Evolutionary conservation across 768 basidiomycete genomes (phyloP).

Genomic region (Suillus variegatus): DNA sequence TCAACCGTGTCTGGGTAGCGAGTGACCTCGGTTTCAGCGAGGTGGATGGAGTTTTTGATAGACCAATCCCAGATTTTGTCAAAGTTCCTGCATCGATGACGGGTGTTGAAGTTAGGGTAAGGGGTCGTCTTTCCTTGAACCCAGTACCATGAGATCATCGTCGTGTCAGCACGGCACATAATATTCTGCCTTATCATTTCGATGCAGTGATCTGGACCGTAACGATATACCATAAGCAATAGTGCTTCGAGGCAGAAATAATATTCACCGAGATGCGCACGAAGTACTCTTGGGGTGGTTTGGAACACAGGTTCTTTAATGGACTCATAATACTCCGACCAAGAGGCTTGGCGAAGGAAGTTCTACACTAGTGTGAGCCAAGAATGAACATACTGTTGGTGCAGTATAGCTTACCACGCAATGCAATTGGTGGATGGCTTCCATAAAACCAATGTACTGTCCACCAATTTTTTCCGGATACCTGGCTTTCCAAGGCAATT

Average conservation of each 20-base stretch:
- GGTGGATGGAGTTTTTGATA: background rate
- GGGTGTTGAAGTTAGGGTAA: conserved; percentile 5
- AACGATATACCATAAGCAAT: background rate
- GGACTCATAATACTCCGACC: conserved; percentile 10
- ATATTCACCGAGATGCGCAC: conserved; percentile 10
- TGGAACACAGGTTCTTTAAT: conserved; percentile 8
- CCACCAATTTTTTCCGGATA: conserved; percentile 13
- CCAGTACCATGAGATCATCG: conserved; percentile 17
- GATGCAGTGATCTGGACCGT: conserved; percentile 11
- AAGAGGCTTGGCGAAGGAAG: conserved; percentile 13
- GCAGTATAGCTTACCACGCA: conserved; percentile 10
- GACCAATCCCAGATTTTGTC: background rate
- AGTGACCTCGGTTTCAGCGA: background rate
- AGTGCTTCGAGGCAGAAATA: background rate
- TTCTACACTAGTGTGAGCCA: background rate
- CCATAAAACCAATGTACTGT: conserved; percentile 13
- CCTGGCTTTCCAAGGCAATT: conserved; percentile 10
- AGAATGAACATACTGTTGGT: background rate
- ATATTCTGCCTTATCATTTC: conserved; percentile 13
- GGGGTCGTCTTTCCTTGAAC: background rate
- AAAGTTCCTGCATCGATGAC: conserved; percentile 5
- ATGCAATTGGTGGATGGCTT: conserved; percentile 12
- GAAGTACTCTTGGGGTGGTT: background rate
- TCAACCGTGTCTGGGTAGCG: background rate
- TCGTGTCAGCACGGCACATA: conserved; percentile 15